These are phyloP conservation scores for Warburgia ugandensis DNA, from an alignment of 164 flowering plant species.

Conservation along the genomic window DNA sequence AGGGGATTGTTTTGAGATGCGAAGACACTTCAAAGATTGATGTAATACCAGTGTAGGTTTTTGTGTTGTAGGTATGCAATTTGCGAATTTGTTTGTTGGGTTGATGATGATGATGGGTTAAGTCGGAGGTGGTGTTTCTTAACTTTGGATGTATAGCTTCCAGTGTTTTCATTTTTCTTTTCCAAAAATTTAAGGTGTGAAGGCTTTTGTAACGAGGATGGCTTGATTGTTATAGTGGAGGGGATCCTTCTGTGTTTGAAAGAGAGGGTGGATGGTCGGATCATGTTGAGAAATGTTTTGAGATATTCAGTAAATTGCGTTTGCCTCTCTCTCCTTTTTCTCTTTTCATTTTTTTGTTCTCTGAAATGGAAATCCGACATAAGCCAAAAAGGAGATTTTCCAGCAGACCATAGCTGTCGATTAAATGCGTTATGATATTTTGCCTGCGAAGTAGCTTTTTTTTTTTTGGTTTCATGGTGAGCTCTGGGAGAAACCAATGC, in stretches of 20 bases:
- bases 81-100: slow-evolving; percentile 28
- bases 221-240: slow-evolving; percentile 6
- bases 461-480: no score
- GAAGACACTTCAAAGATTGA: slow-evolving; percentile 77
- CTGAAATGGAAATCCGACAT: no score
- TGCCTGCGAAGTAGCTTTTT: no score
- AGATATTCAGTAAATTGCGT: slow-evolving; percentile 1
- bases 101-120: slow-evolving; percentile 10
- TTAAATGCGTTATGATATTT: no score
- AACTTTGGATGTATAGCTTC: slow-evolving; percentile 13
- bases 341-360: no score
- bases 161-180: slow-evolving; percentile 5
- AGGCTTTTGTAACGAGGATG: slow-evolving; percentile 9
- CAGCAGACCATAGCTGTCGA: no score
- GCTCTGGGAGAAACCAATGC: no score
- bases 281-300: slow-evolving; percentile 1
- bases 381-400: no score
- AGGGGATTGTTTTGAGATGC: slow-evolving; percentile 79
- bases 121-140: slow-evolving; percentile 12
- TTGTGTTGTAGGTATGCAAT: slow-evolving; percentile 11
- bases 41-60: slow-evolving; percentile 62
- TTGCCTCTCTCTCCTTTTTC: no score
- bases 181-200: not conserved
- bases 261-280: not conserved
- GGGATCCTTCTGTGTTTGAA: no score